phyloP scores from a whole-genome alignment of 2,329 filamentous ascomycete species.

The Zasmidium cellare region DNA sequence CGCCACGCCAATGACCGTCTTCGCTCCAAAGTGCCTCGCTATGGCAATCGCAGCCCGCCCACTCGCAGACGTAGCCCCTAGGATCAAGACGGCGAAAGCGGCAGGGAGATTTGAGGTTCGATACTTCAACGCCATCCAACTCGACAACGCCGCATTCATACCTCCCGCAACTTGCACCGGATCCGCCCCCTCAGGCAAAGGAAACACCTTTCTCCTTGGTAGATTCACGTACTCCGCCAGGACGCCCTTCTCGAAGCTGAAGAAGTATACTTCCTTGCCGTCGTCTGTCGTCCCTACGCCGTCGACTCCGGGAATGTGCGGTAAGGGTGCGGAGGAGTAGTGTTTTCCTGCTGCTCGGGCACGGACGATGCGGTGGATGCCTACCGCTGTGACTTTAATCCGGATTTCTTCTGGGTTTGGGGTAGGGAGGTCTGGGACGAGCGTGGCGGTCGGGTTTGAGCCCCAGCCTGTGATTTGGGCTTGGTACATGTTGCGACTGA shows the following conservation, averaged over 20 bases:
- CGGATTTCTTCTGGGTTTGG: conserved; percentile 44
- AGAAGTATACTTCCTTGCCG: conserved; percentile 54
- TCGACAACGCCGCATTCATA: conserved; percentile 57
- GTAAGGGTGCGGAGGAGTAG: conserved; percentile 52
- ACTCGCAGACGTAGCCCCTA: conserved; percentile 57
- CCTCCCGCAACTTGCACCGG: conserved; percentile 52
- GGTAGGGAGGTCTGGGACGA: conserved; percentile 37
- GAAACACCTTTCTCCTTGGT: conserved; percentile 39
- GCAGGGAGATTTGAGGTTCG: conserved; percentile 42
- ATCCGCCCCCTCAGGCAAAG: conserved; percentile 49
- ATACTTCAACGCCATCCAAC: conserved; percentile 58
- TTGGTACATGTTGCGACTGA: conserved; percentile 41
- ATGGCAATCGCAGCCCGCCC: conserved; percentile 54
- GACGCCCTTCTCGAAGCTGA: conserved; percentile 44
- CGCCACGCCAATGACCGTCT: conserved; percentile 53
- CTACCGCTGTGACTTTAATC: conserved; percentile 54
- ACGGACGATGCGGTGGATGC: conserved; percentile 56
- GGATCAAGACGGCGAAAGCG: conserved; percentile 51
- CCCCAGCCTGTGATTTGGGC: conserved; percentile 46
- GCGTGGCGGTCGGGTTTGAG: conserved; percentile 32
- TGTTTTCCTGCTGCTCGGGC: conserved; percentile 55
- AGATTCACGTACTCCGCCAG: conserved; percentile 55
- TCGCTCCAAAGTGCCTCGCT: conserved; percentile 51
- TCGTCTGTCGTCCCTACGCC: conserved; percentile 51
- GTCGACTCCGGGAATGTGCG: conserved; percentile 56